Evolutionary conservation across 306 rosid species (phyloP).

Genomic region (Rosa chinensis): DNA sequence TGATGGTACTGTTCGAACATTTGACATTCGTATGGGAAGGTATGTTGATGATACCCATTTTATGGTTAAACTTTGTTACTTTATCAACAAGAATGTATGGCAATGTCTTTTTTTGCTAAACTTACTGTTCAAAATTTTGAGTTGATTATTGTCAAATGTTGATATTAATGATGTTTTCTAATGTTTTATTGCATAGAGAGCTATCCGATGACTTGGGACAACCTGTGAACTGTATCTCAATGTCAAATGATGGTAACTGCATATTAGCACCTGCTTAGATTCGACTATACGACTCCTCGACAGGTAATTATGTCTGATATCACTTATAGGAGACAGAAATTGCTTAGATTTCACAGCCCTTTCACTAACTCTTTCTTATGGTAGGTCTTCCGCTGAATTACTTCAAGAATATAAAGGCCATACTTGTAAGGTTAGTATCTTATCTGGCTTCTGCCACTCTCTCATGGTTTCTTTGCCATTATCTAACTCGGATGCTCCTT

Average conservation of each 20-base stretch:
- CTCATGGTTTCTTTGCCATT: not conserved
- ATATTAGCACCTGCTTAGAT: slow-evolving; percentile 80
- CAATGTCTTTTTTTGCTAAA: too few species aligned
- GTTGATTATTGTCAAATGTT: too few species aligned
- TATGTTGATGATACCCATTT: too few species aligned
- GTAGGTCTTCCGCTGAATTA: slow-evolving; percentile 77
- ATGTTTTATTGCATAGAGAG: too few species aligned
- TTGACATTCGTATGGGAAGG: too few species aligned
- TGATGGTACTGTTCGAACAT: too few species aligned
- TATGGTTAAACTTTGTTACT: too few species aligned
- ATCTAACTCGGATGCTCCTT: not conserved
- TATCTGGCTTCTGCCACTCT: slow-evolving; percentile 19
- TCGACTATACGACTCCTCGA: slow-evolving; percentile 75
- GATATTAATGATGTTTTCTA: too few species aligned
- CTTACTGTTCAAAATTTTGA: too few species aligned
- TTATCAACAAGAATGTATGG: too few species aligned
- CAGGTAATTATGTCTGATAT: slow-evolving; percentile 42
- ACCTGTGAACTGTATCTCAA: slow-evolving; percentile 86
- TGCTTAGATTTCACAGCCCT: not conserved
- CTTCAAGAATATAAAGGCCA: slow-evolving; percentile 89
- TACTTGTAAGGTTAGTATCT: slow-evolving; percentile 69
- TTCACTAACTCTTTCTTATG: slow-evolving; percentile 29
- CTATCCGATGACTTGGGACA: too few species aligned
- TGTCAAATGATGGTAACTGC: slow-evolving; percentile 94
- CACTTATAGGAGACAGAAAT: slow-evolving; percentile 9